Conservation (phyloP, 768 basidiomycete species). For the Lentinula aciculospora region DNA sequence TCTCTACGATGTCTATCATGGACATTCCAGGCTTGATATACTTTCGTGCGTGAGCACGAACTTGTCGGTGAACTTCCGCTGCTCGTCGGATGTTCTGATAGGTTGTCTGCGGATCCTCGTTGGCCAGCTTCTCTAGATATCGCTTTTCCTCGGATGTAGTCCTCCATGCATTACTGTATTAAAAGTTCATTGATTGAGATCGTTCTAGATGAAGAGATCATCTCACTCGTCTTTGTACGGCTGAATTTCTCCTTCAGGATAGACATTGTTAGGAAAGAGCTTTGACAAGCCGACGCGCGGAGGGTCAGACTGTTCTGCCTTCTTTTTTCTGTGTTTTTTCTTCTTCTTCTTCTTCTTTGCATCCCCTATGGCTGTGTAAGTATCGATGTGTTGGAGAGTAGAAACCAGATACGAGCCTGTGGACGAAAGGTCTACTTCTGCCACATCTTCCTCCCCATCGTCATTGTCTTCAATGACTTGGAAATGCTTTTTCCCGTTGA, state of each 20-base stretch:
- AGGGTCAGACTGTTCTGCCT: constrained; percentile 80
- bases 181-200: constrained; percentile 1
- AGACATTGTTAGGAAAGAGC: constrained; percentile 80
- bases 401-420: not conserved
- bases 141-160: constrained; percentile 89
- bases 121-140: constrained; percentile 68
- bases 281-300: constrained; percentile 86
- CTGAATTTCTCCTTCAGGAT: constrained; percentile 88
- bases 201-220: not conserved
- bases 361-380: constrained; percentile 31
- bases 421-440: not conserved
- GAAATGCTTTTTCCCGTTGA: not conserved
- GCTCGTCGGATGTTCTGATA: constrained; percentile 89
- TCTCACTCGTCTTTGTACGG: constrained; percentile 85
- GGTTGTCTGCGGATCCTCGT: constrained; percentile 77
- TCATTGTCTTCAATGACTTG: constrained; percentile 12
- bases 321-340: constrained; percentile 88
- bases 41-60: constrained; percentile 75
- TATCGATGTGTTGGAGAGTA: not conserved
- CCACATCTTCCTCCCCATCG: constrained; percentile 14
- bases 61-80: constrained; percentile 94
- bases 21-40: constrained; percentile 89
- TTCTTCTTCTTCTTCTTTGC: constrained; percentile 88
- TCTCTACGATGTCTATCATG: constrained; percentile 90
- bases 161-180: constrained; percentile 76